Evolutionary conservation across 1,139 yeast species (phyloP).

Genomic region (Starmera stellimalicola): DNA sequence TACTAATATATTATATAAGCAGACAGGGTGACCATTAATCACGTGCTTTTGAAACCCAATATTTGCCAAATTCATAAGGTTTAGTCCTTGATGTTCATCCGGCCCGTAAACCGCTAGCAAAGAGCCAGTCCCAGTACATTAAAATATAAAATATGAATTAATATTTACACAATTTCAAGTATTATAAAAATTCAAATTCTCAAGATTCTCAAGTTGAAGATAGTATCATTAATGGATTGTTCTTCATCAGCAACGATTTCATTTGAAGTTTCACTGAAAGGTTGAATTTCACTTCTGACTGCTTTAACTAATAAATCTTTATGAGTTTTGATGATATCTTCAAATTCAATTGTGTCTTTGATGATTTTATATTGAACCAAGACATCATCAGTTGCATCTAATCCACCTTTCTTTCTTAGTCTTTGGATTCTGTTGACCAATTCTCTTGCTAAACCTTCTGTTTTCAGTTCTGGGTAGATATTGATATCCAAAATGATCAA

Average conservation of each 20-base stretch:
- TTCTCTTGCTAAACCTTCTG: slow-evolving; percentile 95
- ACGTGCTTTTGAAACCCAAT: too few relatives aligned
- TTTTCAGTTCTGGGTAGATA: slow-evolving; percentile 77
- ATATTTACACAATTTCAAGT: too few relatives aligned
- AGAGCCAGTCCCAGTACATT: too few relatives aligned
- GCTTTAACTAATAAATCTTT: slow-evolving; percentile 65
- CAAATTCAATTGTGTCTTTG: slow-evolving; percentile 65
- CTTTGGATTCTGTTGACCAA: slow-evolving; percentile 95
- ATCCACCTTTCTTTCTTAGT: slow-evolving; percentile 91
- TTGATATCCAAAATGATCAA: slow-evolving; percentile 82
- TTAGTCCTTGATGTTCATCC: too few relatives aligned
- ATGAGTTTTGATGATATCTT: slow-evolving; percentile 54
- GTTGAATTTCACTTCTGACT: slow-evolving; percentile 53
- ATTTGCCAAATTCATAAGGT: too few relatives aligned
- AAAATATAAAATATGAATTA: too few relatives aligned
- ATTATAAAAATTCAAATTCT: slow-evolving; percentile 41
- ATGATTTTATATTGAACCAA: slow-evolving; percentile 68
- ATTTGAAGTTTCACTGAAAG: slow-evolving; percentile 28
- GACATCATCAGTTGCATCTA: slow-evolving; percentile 93
- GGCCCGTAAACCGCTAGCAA: too few relatives aligned
- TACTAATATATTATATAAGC: too few relatives aligned
- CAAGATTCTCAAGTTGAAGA: slow-evolving; percentile 72
- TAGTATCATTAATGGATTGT: slow-evolving; percentile 79
- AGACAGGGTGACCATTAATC: too few relatives aligned
- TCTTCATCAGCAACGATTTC: slow-evolving; percentile 80